Conservation (phyloP, 1,139 yeast genomes). For the Wickerhamomyces sp. region DNA sequence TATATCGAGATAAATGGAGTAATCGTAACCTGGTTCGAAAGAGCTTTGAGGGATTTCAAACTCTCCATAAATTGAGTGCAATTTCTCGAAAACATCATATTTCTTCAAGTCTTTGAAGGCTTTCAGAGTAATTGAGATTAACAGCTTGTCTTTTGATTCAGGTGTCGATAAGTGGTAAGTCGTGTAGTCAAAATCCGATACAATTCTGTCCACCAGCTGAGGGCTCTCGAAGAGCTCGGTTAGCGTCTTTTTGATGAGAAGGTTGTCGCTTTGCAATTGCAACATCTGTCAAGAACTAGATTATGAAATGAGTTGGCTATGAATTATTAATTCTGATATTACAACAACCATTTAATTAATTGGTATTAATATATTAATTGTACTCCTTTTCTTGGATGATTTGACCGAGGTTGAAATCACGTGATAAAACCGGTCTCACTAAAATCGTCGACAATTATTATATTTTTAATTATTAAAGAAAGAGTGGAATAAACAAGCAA, state of each 20-base stretch:
- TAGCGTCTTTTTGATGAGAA: constrained; percentile 42
- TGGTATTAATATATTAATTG: no score
- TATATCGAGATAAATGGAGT: constrained; percentile 68
- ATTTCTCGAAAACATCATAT: constrained; percentile 54
- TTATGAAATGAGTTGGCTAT: no score
- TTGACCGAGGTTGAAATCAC: no score
- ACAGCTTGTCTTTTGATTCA: constrained; percentile 57
- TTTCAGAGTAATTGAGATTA: constrained; percentile 68
- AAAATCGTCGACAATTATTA: no score
- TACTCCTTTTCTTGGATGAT: no score
- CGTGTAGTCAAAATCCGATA: constrained; percentile 94
- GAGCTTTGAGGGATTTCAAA: constrained; percentile 29
- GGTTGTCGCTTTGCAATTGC: constrained; percentile 43
- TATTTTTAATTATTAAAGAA: no score
- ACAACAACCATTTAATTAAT: no score
- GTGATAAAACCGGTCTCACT: no score
- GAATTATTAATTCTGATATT: no score
- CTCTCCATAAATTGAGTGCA: constrained; percentile 38
- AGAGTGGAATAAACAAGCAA: no score
- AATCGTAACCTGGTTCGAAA: constrained; percentile 78
- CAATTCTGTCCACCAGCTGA: constrained; percentile 77
- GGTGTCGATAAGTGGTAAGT: constrained; percentile 89
- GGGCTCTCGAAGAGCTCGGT: constrained; percentile 35
- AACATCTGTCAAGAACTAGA: constrained; percentile 32
- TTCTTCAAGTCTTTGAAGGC: constrained; percentile 70